Conservation (phyloP, 1,284 basidiomycete genomes). For the Coniophora puteana region DNA sequence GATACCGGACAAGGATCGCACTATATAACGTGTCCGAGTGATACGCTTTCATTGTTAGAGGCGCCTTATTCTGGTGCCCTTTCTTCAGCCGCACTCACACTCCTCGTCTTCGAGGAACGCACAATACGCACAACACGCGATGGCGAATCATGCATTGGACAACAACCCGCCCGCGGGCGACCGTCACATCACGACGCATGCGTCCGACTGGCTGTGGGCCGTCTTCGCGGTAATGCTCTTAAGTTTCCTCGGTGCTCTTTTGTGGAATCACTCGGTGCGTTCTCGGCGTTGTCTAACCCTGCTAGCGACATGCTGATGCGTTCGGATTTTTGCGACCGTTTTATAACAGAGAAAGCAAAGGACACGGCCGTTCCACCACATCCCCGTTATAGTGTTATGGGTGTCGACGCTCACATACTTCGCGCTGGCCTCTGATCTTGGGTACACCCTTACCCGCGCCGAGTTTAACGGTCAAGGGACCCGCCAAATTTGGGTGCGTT, state of each 20-base stretch:
- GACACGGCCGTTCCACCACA: constrained; percentile 44
- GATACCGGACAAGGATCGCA: too few relatives aligned
- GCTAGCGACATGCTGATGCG: background rate
- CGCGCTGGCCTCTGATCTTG: constrained; percentile 59
- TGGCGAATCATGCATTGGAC: constrained; percentile 17
- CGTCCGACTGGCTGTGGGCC: constrained; percentile 53
- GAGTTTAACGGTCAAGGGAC: constrained; percentile 39
- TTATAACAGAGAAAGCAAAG: constrained; percentile 32
- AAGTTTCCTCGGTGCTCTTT: constrained; percentile 33
- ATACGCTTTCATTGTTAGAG: too few relatives aligned
- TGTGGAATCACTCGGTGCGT: constrained; percentile 35
- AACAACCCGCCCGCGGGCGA: constrained; percentile 36
- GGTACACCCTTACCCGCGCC: constrained; percentile 43
- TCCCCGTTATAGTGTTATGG: constrained; percentile 42
- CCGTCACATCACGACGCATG: constrained; percentile 35
- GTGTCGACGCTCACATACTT: constrained; percentile 45
- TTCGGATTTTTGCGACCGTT: background rate
- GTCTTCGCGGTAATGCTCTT: constrained; percentile 48
- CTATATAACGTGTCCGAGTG: too few relatives aligned
- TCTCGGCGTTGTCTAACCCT: background rate
- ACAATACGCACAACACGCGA: constrained; percentile 7
- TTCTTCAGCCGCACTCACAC: background rate
- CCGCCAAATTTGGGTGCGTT: constrained; percentile 52
- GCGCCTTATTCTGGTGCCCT: background rate
- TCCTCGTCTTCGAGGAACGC: background rate